Evolutionary conservation across 306 rosid genomes (phyloP).

Genomic region (Abrus pulchellus): DNA sequence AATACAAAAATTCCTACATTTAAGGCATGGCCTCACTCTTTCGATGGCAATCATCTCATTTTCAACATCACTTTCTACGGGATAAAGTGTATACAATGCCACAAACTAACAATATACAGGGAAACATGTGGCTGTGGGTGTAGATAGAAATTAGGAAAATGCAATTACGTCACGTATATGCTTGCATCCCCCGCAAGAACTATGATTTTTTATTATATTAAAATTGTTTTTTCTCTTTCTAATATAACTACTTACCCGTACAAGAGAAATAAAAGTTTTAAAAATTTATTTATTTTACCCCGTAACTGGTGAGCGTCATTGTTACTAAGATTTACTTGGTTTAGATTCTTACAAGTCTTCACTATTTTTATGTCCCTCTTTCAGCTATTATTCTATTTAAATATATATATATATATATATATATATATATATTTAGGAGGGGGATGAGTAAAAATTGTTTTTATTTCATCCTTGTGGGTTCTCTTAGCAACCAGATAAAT

Average conservation of each 20-base stretch:
- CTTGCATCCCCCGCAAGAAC: background rate
- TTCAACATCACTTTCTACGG: slow-evolving; percentile 57
- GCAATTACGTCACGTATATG: slow-evolving; percentile 2
- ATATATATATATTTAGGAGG: background rate
- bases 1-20: slow-evolving; percentile 34
- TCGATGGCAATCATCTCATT: slow-evolving; percentile 71
- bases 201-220: no score
- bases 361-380: background rate
- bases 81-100: background rate
- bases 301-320: background rate
- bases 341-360: slow-evolving; percentile 19
- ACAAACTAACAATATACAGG: slow-evolving; percentile 2
- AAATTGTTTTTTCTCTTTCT: no score
- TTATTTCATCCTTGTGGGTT: background rate
- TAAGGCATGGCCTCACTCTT: slow-evolving; percentile 67
- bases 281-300: slow-evolving; percentile 2
- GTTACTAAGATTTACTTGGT: background rate
- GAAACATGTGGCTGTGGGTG: background rate
- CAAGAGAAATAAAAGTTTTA: no score
- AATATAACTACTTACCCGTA: no score
- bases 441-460: background rate
- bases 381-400: background rate
- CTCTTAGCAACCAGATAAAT: slow-evolving; percentile 16
- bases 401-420: no score
- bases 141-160: background rate